Evolutionary conservation across 2,329 filamentous ascomycete species (phyloP).

Genomic region (Fusarium hainanense): DNA sequence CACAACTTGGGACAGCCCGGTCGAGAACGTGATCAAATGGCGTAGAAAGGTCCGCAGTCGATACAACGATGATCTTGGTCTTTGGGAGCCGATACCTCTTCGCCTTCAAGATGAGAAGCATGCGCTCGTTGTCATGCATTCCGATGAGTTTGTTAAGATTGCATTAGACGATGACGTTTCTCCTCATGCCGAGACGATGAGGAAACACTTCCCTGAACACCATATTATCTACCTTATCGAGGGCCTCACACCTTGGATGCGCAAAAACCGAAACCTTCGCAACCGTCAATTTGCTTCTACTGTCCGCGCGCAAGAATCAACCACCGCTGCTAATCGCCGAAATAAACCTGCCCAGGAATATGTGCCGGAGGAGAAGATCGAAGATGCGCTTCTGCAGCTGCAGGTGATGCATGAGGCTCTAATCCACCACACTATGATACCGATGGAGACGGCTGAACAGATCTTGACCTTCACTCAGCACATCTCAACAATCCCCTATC

Average conservation of each 20-base stretch:
- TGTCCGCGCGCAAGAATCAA: constrained; percentile 62
- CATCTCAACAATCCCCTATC: constrained; percentile 80
- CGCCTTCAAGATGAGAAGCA: constrained; percentile 68
- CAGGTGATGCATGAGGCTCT: constrained; percentile 75
- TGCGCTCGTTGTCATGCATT: constrained; percentile 69
- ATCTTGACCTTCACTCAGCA: constrained; percentile 80
- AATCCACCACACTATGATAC: constrained; percentile 73
- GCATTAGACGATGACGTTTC: constrained; percentile 65
- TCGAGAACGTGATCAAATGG: constrained; percentile 72
- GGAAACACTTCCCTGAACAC: constrained; percentile 62
- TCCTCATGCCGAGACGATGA: constrained; percentile 67
- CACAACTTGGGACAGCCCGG: constrained; percentile 57
- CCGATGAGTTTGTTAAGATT: constrained; percentile 73
- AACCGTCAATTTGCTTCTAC: constrained; percentile 76
- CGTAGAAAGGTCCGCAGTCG: constrained; percentile 72
- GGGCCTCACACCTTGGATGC: constrained; percentile 72
- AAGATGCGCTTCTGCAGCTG: constrained; percentile 76
- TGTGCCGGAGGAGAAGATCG: constrained; percentile 74
- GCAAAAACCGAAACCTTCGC: constrained; percentile 73
- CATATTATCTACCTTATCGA: constrained; percentile 78
- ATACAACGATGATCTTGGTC: constrained; percentile 69
- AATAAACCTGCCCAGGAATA: constrained; percentile 58
- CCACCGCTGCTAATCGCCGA: constrained; percentile 48
- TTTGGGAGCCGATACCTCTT: constrained; percentile 72
- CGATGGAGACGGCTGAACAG: constrained; percentile 77